These are phyloP conservation scores for Penicillium vulpinum DNA, from an alignment of 2,329 filamentous ascomycete genomes.

Conservation along the genomic window DNA sequence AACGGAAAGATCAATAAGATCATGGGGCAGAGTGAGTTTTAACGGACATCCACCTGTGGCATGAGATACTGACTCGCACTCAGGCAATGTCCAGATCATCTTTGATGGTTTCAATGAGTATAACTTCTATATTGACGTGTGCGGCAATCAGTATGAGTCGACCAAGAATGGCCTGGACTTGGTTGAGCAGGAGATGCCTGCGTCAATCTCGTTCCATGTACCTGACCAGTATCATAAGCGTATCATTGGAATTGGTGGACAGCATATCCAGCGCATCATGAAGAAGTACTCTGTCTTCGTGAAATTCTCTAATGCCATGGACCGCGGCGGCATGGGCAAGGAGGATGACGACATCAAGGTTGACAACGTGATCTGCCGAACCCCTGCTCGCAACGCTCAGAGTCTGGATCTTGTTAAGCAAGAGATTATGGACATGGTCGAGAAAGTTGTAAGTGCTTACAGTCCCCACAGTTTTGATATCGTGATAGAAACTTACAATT, in stretches of 20 bases:
- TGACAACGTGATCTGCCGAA: constrained; percentile 98
- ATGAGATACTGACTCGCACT: constrained; percentile 2
- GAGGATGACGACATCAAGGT: constrained; percentile 98
- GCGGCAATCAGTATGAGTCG: constrained; percentile 86
- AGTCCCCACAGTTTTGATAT: background rate
- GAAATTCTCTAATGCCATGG: constrained; percentile 99
- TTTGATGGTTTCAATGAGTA: constrained; percentile 99
- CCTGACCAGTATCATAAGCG: constrained; percentile 99
- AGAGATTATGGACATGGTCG: constrained; percentile 99
- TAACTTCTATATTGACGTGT: constrained; percentile 99
- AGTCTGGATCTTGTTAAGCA: constrained; percentile 97
- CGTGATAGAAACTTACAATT: background rate
- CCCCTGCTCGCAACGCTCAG: constrained; percentile 92
- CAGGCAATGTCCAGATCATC: constrained; percentile 93
- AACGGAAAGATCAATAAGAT: constrained; percentile 99
- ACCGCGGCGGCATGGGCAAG: constrained; percentile 86
- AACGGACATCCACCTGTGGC: constrained; percentile 8
- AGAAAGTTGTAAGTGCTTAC: constrained; percentile 69
- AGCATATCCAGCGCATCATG: constrained; percentile 99
- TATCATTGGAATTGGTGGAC: constrained; percentile 96
- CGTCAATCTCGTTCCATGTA: constrained; percentile 98
- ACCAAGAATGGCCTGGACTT: constrained; percentile 89
- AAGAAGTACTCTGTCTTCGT: constrained; percentile 99
- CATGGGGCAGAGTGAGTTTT: constrained; percentile 87
- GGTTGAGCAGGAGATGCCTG: constrained; percentile 98